Percentiles rank a stretch among this genome's conserved stretches.
Conservation (phyloP, 768 basidiomycete species). For the Lepiota venenata region DNA sequence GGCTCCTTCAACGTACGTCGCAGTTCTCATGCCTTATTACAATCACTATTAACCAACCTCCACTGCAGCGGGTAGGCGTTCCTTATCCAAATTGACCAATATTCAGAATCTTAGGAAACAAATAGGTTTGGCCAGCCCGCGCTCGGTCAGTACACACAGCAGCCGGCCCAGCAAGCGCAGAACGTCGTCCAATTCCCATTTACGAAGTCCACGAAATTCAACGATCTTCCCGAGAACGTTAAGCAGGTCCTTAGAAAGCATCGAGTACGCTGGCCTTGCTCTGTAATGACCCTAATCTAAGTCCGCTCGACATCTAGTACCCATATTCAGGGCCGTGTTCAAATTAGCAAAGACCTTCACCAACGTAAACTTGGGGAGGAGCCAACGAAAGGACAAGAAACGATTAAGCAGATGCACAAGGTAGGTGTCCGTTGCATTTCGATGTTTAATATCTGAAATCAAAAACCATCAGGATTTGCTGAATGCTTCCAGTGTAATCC, state of each 20-base stretch:
- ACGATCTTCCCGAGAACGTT: conserved; percentile 71
- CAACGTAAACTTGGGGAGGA: conserved; percentile 75
- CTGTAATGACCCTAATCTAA: conserved; percentile 5
- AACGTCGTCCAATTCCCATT: conserved; percentile 32
- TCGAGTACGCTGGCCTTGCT: conserved; percentile 53
- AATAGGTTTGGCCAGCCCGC: not conserved
- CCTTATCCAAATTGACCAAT: not conserved
- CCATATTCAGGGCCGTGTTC: conserved; percentile 73
- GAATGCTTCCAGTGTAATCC: conserved; percentile 57
- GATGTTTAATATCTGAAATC: not conserved
- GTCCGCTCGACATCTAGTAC: conserved; percentile 34
- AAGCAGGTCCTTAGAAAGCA: conserved; percentile 60
- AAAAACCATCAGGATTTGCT: conserved; percentile 52
- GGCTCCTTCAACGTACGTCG: not conserved
- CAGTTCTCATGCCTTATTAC: not conserved
- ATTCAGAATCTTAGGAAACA: not conserved
- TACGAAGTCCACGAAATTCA: conserved; percentile 69
- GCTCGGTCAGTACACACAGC: conserved; percentile 3
- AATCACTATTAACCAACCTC: conserved; percentile 13
- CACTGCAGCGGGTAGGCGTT: conserved; percentile 2
- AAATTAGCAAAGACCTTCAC: conserved; percentile 77
- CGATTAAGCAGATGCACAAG: conserved; percentile 64
- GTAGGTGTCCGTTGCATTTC: conserved; percentile 27
- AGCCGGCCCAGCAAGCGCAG: conserved; percentile 19
- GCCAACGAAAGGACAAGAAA: conserved; percentile 67